Percentiles rank a stretch among this genome's conserved stretches.
phyloP scores from a whole-genome alignment of 495 filamentous ascomycete genomes.

The Daldinia childiae region DNA sequence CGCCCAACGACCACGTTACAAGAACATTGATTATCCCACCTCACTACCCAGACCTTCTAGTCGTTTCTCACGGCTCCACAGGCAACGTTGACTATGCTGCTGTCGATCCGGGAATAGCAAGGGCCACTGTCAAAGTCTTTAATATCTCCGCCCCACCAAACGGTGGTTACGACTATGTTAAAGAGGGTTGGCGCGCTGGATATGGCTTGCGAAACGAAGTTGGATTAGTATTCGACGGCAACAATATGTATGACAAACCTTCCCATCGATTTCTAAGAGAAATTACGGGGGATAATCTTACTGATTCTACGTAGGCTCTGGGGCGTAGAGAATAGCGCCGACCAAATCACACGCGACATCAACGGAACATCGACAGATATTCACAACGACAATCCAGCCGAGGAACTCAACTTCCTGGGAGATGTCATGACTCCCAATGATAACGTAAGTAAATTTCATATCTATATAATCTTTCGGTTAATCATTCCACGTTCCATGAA shows the following conservation, averaged over 20 bases:
- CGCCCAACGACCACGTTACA: conserved; percentile 65
- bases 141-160: conserved; percentile 55
- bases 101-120: conserved; percentile 57
- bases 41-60: conserved; percentile 57
- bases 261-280: background rate
- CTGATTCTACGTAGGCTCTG: conserved; percentile 63
- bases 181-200: conserved; percentile 67
- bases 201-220: conserved; percentile 80
- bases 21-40: conserved; percentile 67
- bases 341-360: conserved; percentile 63
- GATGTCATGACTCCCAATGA: conserved; percentile 59
- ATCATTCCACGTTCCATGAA: background rate
- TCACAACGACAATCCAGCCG: conserved; percentile 75
- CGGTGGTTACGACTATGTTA: conserved; percentile 54
- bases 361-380: conserved; percentile 61
- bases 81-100: conserved; percentile 67
- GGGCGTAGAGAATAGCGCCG: conserved; percentile 77
- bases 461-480: background rate
- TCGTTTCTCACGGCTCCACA: conserved; percentile 71
- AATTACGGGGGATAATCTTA: conserved; percentile 54
- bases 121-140: conserved; percentile 73
- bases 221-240: conserved; percentile 61
- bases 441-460: background rate
- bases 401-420: conserved; percentile 79
- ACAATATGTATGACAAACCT: conserved; percentile 37